Evolutionary conservation across 2,329 filamentous ascomycete genomes (phyloP).

Genomic region (Diaporthe longicolla): DNA sequence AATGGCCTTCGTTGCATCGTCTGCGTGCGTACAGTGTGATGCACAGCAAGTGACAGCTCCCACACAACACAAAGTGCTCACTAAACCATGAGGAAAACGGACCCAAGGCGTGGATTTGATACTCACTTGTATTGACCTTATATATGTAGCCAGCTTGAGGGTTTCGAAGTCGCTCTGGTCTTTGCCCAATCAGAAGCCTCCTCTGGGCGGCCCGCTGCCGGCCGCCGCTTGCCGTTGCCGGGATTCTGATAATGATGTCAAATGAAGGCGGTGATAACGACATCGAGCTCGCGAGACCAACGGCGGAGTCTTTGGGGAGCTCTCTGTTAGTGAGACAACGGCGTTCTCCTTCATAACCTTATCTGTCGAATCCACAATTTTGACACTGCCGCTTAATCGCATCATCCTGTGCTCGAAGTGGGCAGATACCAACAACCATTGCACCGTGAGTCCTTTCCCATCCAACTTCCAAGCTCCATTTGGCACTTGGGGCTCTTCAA

Average conservation of each 20-base stretch:
- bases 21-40: too few species aligned
- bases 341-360: background rate
- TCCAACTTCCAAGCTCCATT: background rate
- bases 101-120: too few species aligned
- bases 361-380: constrained; percentile 12
- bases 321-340: constrained; percentile 1
- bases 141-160: too few species aligned
- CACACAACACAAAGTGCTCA: too few species aligned
- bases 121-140: too few species aligned
- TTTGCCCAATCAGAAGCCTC: constrained; percentile 24
- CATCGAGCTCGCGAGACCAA: constrained; percentile 8
- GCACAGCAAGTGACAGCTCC: too few species aligned
- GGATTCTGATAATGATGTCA: constrained; percentile 34
- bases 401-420: constrained; percentile 2
- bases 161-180: too few species aligned
- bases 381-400: constrained; percentile 17
- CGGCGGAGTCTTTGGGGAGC: background rate
- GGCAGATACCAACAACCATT: background rate
- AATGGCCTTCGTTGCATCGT: background rate
- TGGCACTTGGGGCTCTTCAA: constrained; percentile 15
- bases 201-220: constrained; percentile 17
- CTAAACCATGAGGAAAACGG: too few species aligned
- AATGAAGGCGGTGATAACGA: constrained; percentile 22
- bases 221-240: constrained; percentile 29
- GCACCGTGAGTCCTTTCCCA: constrained; percentile 12